Evolutionary conservation across 495 filamentous ascomycete genomes (phyloP).

Genomic region (Hyaloscypha finlandica): DNA sequence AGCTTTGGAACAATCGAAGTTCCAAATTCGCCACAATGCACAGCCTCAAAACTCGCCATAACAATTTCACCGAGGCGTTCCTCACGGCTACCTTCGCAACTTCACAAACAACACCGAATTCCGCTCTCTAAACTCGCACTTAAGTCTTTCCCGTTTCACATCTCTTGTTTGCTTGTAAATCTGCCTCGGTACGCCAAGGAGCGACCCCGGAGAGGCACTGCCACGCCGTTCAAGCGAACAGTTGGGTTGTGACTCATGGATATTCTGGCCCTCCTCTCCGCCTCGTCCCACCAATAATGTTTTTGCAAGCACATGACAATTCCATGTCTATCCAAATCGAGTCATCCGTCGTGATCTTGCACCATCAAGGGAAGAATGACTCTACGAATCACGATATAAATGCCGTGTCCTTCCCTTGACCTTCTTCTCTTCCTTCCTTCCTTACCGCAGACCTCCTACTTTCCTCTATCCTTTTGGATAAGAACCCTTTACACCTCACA

Average conservation of each 20-base stretch:
- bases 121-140: not conserved
- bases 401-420: constrained; percentile 1
- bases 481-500: not conserved
- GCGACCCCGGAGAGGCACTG: constrained; percentile 9
- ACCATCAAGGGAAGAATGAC: constrained; percentile 4
- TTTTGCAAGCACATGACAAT: constrained; percentile 14
- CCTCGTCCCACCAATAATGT: constrained; percentile 10
- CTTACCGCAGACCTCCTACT: constrained; percentile 28
- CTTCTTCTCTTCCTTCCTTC: constrained; percentile 20
- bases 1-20: not conserved
- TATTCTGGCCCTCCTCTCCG: not conserved
- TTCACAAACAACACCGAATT: not conserved
- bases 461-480: constrained; percentile 18
- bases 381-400: constrained; percentile 21
- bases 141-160: not conserved
- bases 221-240: constrained; percentile 5
- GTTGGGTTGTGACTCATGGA: constrained; percentile 12
- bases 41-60: not conserved
- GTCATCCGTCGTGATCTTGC: constrained; percentile 25
- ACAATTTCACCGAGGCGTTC: not conserved
- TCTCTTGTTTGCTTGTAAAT: not conserved
- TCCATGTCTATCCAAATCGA: constrained; percentile 16
- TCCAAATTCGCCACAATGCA: constrained; percentile 4
- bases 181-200: constrained; percentile 13
- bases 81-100: not conserved